These are phyloP conservation scores for Penicillium sp. DNA, from an alignment of 2,329 filamentous ascomycete species.

Conservation along the genomic window DNA sequence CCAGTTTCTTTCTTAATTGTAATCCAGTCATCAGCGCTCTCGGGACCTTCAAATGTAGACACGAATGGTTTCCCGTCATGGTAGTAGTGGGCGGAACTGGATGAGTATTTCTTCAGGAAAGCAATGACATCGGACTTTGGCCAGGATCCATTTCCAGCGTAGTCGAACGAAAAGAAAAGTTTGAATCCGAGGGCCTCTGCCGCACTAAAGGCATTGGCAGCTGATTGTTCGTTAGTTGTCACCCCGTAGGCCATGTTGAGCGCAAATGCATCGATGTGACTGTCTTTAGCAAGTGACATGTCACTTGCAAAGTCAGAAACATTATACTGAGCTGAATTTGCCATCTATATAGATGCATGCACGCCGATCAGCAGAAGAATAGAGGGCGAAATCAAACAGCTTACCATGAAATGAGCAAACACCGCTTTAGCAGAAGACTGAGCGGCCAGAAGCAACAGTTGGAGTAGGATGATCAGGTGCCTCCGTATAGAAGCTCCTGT, in stretches of 20 bases:
- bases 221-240: constrained; percentile 1
- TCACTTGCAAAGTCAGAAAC: not conserved
- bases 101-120: constrained; percentile 24
- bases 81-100: constrained; percentile 24
- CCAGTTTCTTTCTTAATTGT: constrained; percentile 39
- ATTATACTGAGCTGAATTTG: not conserved
- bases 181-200: constrained; percentile 23
- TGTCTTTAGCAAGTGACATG: not conserved
- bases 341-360: not conserved
- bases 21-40: constrained; percentile 42
- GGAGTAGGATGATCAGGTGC: not conserved
- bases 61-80: constrained; percentile 32
- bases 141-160: constrained; percentile 32
- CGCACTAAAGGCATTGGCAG: constrained; percentile 2
- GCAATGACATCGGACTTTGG: constrained; percentile 23
- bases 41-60: constrained; percentile 45
- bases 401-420: not conserved
- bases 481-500: not conserved
- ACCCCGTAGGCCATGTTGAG: constrained; percentile 4
- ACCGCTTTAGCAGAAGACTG: not conserved
- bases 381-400: no score
- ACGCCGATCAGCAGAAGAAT: not conserved
- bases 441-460: not conserved
- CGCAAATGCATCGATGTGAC: not conserved
- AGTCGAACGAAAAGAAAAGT: constrained; percentile 39